These are phyloP conservation scores for Pythium plurisporium DNA, from an alignment of 352 stramenopile species.

Conservation along the genomic window DNA sequence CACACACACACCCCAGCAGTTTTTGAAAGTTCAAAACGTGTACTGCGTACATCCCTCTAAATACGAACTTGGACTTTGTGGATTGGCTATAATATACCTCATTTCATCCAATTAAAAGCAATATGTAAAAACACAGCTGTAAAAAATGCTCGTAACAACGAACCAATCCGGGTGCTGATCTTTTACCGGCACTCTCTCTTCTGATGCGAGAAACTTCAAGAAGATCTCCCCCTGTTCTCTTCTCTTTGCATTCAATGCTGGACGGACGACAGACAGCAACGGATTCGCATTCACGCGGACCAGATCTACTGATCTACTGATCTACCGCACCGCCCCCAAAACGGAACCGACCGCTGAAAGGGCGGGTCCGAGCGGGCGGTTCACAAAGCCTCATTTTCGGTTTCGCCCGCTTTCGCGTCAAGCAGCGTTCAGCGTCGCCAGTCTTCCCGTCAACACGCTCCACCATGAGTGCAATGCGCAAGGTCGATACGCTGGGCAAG, in stretches of 20 bases:
- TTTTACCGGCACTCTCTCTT: constrained; percentile 11
- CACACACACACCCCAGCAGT: too few species aligned
- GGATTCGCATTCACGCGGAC: constrained; percentile 23
- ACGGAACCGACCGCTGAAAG: background rate
- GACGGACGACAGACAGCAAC: too few species aligned
- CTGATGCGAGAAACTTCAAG: constrained; percentile 29
- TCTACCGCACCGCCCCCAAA: too few species aligned
- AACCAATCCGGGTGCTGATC: too few species aligned
- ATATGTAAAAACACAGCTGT: constrained; percentile 1
- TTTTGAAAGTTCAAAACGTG: constrained; percentile 23
- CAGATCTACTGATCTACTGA: too few species aligned
- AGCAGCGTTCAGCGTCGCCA: constrained; percentile 1
- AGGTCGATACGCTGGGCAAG: constrained; percentile 83
- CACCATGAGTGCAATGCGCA: constrained; percentile 49
- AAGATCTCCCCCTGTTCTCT: too few species aligned
- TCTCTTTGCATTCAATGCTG: too few species aligned
- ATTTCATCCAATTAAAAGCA: constrained; percentile 31
- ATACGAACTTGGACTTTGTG: constrained; percentile 9
- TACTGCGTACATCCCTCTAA: constrained; percentile 5
- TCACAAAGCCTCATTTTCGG: constrained; percentile 8
- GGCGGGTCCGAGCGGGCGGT: background rate
- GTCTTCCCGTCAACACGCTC: background rate
- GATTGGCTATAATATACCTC: constrained; percentile 8
- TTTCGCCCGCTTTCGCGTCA: constrained; percentile 1
- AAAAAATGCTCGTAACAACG: constrained; percentile 7